Evolutionary conservation across 2,329 filamentous ascomycete species (phyloP), one percentile per base, ranked within the genome.

Genomic region (Alternaria sp.): DNA sequence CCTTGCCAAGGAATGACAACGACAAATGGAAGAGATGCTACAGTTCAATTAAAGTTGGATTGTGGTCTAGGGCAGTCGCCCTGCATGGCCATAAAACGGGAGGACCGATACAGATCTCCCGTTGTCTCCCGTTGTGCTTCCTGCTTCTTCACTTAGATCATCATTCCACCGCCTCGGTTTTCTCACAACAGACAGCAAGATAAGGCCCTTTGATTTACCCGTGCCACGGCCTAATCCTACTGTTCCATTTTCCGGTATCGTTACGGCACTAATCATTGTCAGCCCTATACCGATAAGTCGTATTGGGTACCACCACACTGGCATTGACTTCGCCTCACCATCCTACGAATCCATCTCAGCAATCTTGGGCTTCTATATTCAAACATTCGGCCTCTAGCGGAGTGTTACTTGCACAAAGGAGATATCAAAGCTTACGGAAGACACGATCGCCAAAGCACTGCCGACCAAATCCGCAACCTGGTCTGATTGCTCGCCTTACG

Each of bases 251-350:
- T 46, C 45, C 46, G 36, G 50, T 53, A 33, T 45, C 37, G 14
- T 51, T 57, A 56, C 59, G 52, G 56, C 51, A 23, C 40, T 37
- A 55, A 45, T 60, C 40, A 58, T 46, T 14, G 49, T 72, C 68
- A 72, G 68, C 65, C 63, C 61, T 67, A 68, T 65, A 61, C 59
- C 57, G 49, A 63, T 62, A 58, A 53, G 53, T 50, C 26, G 42
- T 63, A 42, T 61, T 52, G 66, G 48, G 54, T 61, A 56, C 57
- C 62, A 59, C 39, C 49, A 49, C 31, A 37, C 31, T 42, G 56
- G 61, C 36, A 59, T 29, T 29, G 51, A 50, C 65, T 67, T 67
- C 67, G 68, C 68, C 63, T 66, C 63, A 52, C 54, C 34, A 54
- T 49, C 40, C 41, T 54, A 57, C 52, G 56, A 54, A 55, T 46